A percentile compares a stretch with the other conserved stretches of the same genome.
phyloP scores from a whole-genome alignment of 148 eudicot species.

The Euryodendron excelsum region DNA sequence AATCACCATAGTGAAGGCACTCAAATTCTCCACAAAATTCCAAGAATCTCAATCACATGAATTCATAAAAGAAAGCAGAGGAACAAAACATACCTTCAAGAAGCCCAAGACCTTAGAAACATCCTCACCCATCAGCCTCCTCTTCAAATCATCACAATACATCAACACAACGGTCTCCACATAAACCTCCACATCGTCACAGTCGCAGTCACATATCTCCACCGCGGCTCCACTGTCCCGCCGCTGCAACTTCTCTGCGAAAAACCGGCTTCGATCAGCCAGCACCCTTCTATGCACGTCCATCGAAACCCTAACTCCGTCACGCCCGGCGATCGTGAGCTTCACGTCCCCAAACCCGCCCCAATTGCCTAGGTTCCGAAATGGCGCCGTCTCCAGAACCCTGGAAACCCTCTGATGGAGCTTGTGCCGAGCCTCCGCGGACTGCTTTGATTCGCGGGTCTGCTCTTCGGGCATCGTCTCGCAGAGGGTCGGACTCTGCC shows the following conservation, averaged over 20 bases:
- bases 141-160: constrained; percentile 72
- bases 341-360: constrained; percentile 72
- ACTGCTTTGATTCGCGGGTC: constrained; percentile 42
- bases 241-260: constrained; percentile 53
- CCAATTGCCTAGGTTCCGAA: constrained; percentile 17
- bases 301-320: constrained; percentile 65
- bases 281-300: constrained; percentile 73
- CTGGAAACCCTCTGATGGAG: constrained; percentile 49
- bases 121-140: constrained; percentile 57
- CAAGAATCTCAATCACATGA: not conserved
- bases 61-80: not conserved
- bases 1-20: not conserved
- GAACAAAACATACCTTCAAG: constrained; percentile 52
- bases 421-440: constrained; percentile 36
- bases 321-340: constrained; percentile 61
- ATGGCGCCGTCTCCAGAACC: constrained; percentile 46
- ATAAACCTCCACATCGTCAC: constrained; percentile 89
- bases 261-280: constrained; percentile 63
- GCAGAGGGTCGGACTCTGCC: constrained; percentile 65
- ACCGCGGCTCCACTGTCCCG: constrained; percentile 32
- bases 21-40: not conserved
- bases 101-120: constrained; percentile 62
- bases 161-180: constrained; percentile 79
- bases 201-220: constrained; percentile 86
- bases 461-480: constrained; percentile 83